These are phyloP conservation scores for Peniophora sp. DNA, from an alignment of 1,284 basidiomycete genomes.

Conservation along the genomic window DNA sequence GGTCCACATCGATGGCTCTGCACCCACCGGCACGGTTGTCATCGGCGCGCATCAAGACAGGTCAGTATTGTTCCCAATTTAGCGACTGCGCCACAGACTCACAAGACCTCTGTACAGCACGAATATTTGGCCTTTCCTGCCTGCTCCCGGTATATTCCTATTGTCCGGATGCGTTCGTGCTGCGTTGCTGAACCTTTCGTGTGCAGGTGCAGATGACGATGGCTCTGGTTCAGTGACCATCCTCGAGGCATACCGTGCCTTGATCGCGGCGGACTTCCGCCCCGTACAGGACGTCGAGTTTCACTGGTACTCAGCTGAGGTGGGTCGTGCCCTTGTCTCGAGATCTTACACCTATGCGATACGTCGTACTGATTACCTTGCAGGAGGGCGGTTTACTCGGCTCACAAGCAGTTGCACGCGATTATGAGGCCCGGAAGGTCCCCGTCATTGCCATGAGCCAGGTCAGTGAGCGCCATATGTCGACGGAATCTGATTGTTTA, in stretches of 20 bases:
- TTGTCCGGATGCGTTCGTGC: background rate
- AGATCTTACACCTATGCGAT: conserved; percentile 6
- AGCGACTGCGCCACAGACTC: conserved; percentile 4
- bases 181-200: background rate
- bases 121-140: conserved; percentile 82
- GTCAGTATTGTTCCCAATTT: conserved; percentile 24
- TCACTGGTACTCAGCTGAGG: conserved; percentile 94
- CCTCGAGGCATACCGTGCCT: conserved; percentile 80
- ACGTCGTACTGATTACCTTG: conserved; percentile 5
- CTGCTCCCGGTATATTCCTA: conserved; percentile 65
- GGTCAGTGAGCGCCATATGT: conserved; percentile 30
- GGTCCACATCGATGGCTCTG: conserved; percentile 64
- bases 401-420: conserved; percentile 82
- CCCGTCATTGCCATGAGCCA: conserved; percentile 87
- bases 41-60: conserved; percentile 90
- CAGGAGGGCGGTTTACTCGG: conserved; percentile 94
- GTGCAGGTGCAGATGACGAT: conserved; percentile 72
- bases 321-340: conserved; percentile 18
- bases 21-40: conserved; percentile 46
- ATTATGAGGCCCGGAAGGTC: conserved; percentile 57
- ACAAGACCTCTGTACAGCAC: conserved; percentile 39
- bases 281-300: conserved; percentile 83
- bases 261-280: conserved; percentile 72
- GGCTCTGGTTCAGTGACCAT: conserved; percentile 90
- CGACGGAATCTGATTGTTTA: conserved; percentile 8